Base-by-base conservation (phyloP, 257 asterid genomes). In the Fraxinus pennsylvanica region DNA sequence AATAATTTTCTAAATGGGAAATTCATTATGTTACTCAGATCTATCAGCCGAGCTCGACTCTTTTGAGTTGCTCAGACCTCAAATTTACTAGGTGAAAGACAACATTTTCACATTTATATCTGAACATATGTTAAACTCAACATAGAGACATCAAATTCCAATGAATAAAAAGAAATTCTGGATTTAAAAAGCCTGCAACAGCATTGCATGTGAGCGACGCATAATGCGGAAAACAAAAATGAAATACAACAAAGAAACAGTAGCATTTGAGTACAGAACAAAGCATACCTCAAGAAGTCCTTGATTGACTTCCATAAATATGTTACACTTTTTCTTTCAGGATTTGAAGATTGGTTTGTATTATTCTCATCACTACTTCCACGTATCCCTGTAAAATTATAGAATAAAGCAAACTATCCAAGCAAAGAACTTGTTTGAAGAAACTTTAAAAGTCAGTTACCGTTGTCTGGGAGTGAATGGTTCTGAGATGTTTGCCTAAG, bases 301-400 rank as follows among this genome's bases (percentile, higher is more conserved):
- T 86, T 89, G 76, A 95, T 77, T 71, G 96, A 89, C 74, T 87
- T 88, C 97, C 96, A 93, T 85, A 92, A 82, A 84, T 45, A 79
- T 27, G 52, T 73, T 69, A 36, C 85, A 84, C 86, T 78, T 81
- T 71, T 70, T 43, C 79, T 80, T 77, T 76, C 74, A 52, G 54
- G 52, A 72, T 79, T 82, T 72, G 92, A 81, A 79, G 83, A 71
- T 69, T 80, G 87, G 76, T 81, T 85, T 50, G 7, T 27, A 54
- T 79, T 74, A 59, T 73, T 70, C 61, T 85, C 82, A 63, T 77
- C 86, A 83, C 17, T 78, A 47, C 43, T 73, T 75, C 77, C 65
- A 29, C 8, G 41, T 29, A 43, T 63, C 75, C 68, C 80, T 75
- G 81, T 73, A 80, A 17, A 78, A 78, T 52, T 57, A 15, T 71